phyloP scores from a whole-genome alignment of 2,329 filamentous ascomycete species.

The Thermoascus crustaceus region DNA sequence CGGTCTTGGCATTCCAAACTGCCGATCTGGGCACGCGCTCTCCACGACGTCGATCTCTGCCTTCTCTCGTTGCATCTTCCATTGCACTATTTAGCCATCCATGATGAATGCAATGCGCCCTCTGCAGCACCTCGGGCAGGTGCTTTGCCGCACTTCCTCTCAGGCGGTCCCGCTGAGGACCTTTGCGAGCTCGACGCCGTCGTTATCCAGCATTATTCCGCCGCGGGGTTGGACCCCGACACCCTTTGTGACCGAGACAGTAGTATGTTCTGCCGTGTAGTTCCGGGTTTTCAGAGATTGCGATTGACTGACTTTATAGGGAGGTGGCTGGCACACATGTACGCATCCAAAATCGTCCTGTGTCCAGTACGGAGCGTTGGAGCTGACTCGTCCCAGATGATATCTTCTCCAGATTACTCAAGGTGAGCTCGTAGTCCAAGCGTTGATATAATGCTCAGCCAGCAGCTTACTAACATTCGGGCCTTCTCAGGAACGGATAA shows the following conservation, averaged over 20 bases:
- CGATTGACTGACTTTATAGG: conserved; percentile 39
- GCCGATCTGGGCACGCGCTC: too few relatives aligned
- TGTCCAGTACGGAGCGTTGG: conserved; percentile 17
- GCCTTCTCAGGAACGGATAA: conserved; percentile 66
- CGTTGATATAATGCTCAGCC: conserved; percentile 25
- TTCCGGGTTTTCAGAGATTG: background rate
- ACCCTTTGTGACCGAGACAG: conserved; percentile 48
- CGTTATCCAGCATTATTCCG: conserved; percentile 19
- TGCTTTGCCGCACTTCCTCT: background rate
- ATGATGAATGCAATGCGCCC: background rate
- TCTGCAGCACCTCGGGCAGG: background rate
- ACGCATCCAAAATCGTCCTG: conserved; percentile 28
- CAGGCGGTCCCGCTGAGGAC: conserved; percentile 4
- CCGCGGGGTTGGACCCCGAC: conserved; percentile 43
- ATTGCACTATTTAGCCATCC: background rate
- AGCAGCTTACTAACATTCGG: conserved; percentile 35
- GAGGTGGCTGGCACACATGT: conserved; percentile 72
- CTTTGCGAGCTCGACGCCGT: conserved; percentile 22
- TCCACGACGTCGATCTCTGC: too few relatives aligned
- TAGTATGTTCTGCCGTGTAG: conserved; percentile 37
- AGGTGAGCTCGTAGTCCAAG: conserved; percentile 44
- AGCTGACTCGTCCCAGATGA: conserved; percentile 49
- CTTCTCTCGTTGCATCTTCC: background rate
- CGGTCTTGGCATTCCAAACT: too few relatives aligned
- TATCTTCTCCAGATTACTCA: conserved; percentile 71